phyloP scores from a whole-genome alignment of 2,329 filamentous ascomycete species.

The Aspergillus japonicus region DNA sequence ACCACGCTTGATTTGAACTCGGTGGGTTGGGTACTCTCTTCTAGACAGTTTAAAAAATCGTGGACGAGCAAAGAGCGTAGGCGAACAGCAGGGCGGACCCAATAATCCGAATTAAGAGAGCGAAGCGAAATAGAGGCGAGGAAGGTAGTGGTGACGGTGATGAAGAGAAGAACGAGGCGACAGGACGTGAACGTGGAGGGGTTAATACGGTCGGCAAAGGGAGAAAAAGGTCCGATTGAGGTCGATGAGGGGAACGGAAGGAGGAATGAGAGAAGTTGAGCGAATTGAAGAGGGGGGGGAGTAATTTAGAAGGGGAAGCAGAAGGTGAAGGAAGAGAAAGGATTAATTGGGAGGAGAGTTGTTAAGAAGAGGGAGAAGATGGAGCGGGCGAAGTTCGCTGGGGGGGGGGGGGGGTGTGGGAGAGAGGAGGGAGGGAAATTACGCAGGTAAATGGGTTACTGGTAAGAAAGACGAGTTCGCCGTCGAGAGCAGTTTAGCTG shows the following conservation, averaged over 20 bases:
- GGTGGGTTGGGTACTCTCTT: not conserved
- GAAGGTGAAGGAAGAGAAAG: constrained; percentile 12
- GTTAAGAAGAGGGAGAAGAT: constrained; percentile 13
- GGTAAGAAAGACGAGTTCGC: constrained; percentile 6
- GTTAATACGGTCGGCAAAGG: constrained; percentile 12
- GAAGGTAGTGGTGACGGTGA: constrained; percentile 8
- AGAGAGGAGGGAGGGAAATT: constrained; percentile 10
- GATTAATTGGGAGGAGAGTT: constrained; percentile 7
- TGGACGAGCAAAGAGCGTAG: constrained; percentile 1
- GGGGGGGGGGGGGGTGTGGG: constrained; percentile 6
- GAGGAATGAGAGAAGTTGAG: constrained; percentile 11
- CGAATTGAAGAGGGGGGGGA: not conserved
- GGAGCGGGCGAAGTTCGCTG: constrained; percentile 21
- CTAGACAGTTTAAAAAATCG: not conserved
- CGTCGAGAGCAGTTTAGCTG: constrained; percentile 1
- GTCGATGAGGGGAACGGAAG: constrained; percentile 3
- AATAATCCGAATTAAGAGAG: not conserved
- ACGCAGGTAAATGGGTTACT: constrained; percentile 10
- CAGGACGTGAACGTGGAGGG: constrained; percentile 4
- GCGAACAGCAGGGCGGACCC: not conserved
- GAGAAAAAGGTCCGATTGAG: not conserved
- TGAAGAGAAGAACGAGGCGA: constrained; percentile 5
- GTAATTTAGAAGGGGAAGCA: not conserved
- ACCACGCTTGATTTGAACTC: constrained; percentile 21
- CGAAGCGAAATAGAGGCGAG: not conserved